Percentiles rank a stretch among this genome's conserved stretches.
These are phyloP conservation scores for Cryptococcus sp. DNA, from an alignment of 1,284 basidiomycete species.

Conservation along the genomic window DNA sequence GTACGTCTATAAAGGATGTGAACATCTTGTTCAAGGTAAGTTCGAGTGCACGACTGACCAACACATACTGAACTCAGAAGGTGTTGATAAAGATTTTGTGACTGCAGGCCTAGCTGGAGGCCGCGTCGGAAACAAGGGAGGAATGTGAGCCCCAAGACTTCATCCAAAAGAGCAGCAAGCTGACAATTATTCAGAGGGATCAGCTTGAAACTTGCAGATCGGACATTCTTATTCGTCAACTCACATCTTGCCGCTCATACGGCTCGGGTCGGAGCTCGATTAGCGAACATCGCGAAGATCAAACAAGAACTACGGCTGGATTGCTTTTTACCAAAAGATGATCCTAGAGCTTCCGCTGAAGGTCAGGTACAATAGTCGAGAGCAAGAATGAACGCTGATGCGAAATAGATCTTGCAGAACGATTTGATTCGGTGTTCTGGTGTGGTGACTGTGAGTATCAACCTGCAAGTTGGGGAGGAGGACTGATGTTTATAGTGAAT, in stretches of 20 bases:
- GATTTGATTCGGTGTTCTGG: conserved; percentile 55
- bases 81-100: conserved; percentile 52
- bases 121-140: conserved; percentile 54
- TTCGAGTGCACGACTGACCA: conserved; percentile 1
- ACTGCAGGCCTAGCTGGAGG: conserved; percentile 55
- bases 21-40: conserved; percentile 44
- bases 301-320: conserved; percentile 53
- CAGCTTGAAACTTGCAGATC: conserved; percentile 51
- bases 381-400: not conserved
- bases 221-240: conserved; percentile 55
- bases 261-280: conserved; percentile 35
- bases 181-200: conserved; percentile 43
- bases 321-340: conserved; percentile 49
- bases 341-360: conserved; percentile 20
- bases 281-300: conserved; percentile 51
- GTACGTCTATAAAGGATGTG: conserved; percentile 49
- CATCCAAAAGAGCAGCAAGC: conserved; percentile 11
- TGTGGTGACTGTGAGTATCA: conserved; percentile 45
- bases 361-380: too few species aligned
- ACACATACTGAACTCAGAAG: conserved; percentile 13
- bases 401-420: conserved; percentile 48
- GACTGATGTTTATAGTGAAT: conserved; percentile 35
- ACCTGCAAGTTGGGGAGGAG: not conserved
- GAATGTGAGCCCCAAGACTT: conserved; percentile 18
- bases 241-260: conserved; percentile 55